Conservation (phyloP, 352 stramenopile genomes). For the Phytophthora palmivora region DNA sequence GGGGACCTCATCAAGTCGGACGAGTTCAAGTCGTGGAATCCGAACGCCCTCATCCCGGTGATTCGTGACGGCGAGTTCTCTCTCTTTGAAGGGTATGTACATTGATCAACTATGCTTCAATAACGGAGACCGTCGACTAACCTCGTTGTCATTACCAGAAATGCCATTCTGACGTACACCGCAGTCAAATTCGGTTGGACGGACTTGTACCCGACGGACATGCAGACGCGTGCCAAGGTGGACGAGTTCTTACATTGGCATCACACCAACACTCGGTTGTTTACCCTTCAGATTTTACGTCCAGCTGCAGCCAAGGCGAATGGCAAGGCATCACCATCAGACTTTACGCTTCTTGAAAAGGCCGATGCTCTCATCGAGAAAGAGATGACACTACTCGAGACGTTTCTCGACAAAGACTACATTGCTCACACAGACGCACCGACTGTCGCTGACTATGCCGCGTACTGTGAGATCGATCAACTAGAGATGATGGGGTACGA, state of each 20-base stretch:
- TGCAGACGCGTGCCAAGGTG: constrained; percentile 48
- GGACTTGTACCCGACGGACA: constrained; percentile 50
- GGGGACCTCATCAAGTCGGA: constrained; percentile 38
- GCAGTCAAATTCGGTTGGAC: constrained; percentile 52
- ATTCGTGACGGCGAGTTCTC: constrained; percentile 64
- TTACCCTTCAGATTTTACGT: constrained; percentile 43
- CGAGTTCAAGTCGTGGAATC: constrained; percentile 62
- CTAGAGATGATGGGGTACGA: constrained; percentile 54
- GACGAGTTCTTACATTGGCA: constrained; percentile 63
- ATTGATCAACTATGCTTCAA: not conserved
- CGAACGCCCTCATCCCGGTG: constrained; percentile 55
- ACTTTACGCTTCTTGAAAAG: constrained; percentile 37
- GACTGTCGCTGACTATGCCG: constrained; percentile 54
- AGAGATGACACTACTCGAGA: constrained; percentile 44
- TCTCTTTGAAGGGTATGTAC: constrained; percentile 54
- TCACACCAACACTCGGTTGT: constrained; percentile 46
- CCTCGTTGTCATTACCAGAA: constrained; percentile 20
- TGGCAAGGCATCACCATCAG: constrained; percentile 26
- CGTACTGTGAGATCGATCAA: constrained; percentile 69
- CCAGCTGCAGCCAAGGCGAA: constrained; percentile 25
- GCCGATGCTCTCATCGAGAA: constrained; percentile 41
- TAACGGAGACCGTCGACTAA: constrained; percentile 4
- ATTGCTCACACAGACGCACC: constrained; percentile 44
- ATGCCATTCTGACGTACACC: constrained; percentile 55
- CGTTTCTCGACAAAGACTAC: constrained; percentile 50